Conservation (phyloP, 108 stramenopile genomes). For the Skeletonema potamos region DNA sequence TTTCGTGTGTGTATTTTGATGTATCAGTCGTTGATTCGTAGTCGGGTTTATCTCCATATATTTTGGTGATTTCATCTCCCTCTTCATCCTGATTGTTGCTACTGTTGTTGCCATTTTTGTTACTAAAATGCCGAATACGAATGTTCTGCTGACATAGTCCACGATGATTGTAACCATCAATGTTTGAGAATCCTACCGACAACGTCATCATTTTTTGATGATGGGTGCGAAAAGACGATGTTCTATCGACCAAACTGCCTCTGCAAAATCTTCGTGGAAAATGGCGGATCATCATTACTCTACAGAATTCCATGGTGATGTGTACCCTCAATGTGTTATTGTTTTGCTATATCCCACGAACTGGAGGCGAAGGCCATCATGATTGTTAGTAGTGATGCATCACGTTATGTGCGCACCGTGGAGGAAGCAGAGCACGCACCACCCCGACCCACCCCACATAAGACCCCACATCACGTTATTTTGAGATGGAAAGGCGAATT, state of each 20-base stretch:
- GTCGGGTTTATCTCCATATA: not conserved
- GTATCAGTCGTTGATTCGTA: not conserved
- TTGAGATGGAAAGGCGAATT: too few species aligned
- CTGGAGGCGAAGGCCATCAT: too few species aligned
- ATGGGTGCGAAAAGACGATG: not conserved
- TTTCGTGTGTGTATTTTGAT: slow-evolving; percentile 37
- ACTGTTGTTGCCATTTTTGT: not conserved
- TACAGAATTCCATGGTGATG: not conserved
- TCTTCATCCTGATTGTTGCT: not conserved
- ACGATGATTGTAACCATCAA: not conserved
- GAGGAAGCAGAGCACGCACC: too few species aligned
- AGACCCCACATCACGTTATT: too few species aligned
- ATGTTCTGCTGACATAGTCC: not conserved
- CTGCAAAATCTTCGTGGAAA: not conserved
- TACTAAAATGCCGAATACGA: not conserved
- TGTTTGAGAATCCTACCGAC: not conserved
- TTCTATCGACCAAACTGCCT: not conserved
- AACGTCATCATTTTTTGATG: not conserved
- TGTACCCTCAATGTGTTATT: too few species aligned
- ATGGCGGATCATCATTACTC: not conserved
- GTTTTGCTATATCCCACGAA: too few species aligned
- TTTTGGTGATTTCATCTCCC: not conserved
- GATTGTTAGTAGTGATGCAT: too few species aligned
- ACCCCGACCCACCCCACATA: too few species aligned
- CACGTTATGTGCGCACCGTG: too few species aligned